phyloP scores from a whole-genome alignment of 257 asterid species.

The Henckelia pumila region DNA sequence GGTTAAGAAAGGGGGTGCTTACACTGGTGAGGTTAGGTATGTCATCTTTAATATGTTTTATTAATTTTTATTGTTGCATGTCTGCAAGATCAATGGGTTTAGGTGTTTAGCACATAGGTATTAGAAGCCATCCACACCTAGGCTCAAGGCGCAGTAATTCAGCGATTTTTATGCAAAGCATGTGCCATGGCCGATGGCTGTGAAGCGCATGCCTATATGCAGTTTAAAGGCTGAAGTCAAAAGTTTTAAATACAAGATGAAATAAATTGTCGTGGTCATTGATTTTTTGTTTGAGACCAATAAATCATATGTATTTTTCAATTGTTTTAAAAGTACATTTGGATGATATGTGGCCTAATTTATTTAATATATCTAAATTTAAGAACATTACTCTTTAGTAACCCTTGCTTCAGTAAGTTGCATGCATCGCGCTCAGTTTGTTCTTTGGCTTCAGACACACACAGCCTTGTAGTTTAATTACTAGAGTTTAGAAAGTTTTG shows the following conservation, averaged over 20 bases:
- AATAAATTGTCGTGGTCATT: too few species aligned
- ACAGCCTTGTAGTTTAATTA: not conserved
- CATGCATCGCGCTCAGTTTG: not conserved
- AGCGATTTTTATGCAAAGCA: not conserved
- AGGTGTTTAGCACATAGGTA: not conserved
- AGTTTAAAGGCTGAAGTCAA: not conserved
- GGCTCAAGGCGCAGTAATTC: not conserved
- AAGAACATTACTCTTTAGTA: too few species aligned
- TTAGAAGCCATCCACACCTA: not conserved
- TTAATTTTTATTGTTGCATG: not conserved
- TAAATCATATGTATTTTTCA: not conserved
- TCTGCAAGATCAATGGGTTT: not conserved
- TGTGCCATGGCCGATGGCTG: not conserved
- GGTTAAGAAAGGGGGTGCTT: constrained; percentile 99
- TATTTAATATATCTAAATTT: too few species aligned
- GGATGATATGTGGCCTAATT: not conserved
- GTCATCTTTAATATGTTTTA: constrained; percentile 10
- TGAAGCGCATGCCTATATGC: not conserved
- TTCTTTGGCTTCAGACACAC: not conserved
- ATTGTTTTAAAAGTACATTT: not conserved
- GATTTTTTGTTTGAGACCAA: not conserved
- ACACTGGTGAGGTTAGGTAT: constrained; percentile 93
- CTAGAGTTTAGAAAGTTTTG: not conserved
- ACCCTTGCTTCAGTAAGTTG: not conserved
- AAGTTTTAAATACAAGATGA: not conserved